Evolutionary conservation across 805 yeast genomes (phyloP), one percentile per base, ranked within the genome.

Genomic region (Wickerhamomyces queroliae): DNA sequence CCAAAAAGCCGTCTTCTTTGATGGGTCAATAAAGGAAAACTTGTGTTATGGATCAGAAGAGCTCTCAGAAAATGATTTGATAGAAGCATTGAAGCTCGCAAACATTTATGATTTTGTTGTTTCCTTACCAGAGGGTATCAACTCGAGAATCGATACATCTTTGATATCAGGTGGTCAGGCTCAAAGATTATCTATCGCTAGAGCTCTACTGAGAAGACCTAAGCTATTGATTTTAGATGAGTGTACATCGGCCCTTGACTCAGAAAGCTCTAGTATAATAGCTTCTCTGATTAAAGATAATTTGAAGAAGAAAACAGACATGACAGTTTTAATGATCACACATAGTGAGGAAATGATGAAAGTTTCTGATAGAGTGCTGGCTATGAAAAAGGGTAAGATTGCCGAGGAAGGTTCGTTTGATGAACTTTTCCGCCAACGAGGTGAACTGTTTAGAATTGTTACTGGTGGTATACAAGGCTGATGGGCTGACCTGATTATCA

Each of bases 91-190:
- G 44, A 59, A 61, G 43, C 46, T 59, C 30, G 79, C 73, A 25
- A 74, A 76, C 15, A 63, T 88, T 31, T 58, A 66, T 18, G 74
- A 75, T 0, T 80, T 83, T 47, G 72, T 86, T 6, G 38, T 58
- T 1, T 53, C 70, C 0, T 64, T 86, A 10, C 79, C 84, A 0
- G 63, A 72, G 2, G 83, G 83, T 0, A 53, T 87, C 17, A 67
- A 78, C 29, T 75, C 96, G 0, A 52, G 60, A 12, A 63, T 91
- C 19, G 83, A 80, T 2, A 56, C 62, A 0, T 52, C 62, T 0
- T 48, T 76, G 32, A 59, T 91, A 2, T 89, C 97, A 1, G 95
- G 95, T 21, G 99, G 99, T 2, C 98, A 93, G 58, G 69, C 83
- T 8, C 98, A 93, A 56, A 64, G 97, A 40, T 56, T 93, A 2